Base-by-base conservation (phyloP, 2,329 filamentous ascomycete species). In the Fusarium denticulatum region DNA sequence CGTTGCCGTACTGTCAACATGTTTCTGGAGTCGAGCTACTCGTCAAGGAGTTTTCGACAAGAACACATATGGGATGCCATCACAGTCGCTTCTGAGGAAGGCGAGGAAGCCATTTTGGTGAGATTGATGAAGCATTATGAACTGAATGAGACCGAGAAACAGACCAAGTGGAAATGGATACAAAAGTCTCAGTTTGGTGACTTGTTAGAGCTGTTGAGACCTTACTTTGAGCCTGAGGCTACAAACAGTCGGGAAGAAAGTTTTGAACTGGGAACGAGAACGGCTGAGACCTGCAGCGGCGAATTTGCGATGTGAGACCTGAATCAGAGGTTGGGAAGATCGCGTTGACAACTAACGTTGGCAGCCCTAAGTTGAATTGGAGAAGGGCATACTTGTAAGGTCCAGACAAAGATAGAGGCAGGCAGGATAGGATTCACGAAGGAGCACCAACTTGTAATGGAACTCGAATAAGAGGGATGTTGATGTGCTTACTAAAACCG, bases 51-150 rank as follows among this genome's bases (percentile, higher is more conserved):
- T 26, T 5, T 39, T 1, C 24, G 50, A 3, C 24, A 39, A 28
- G 24, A 37, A 3, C 24, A 53, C 2, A 39, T 53, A 10, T 53
- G 34, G 34, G 3, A 39, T 16, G 34, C 20, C 3, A 53, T 53
- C 7, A 53, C 24, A 0, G 14, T 39, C 13, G 24, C 34, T 12
- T 20, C 50, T 6, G 34, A 28, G 10, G 7, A n/a, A 9, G 24
- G 3, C 0, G 0, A 39, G 0, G 24, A 1, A 5, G 1, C 2
- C 0, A 22, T 28, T 9, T 7, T 39, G 7, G 24, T 3, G 1
- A 22, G 7, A 13, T 39, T 39, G 24, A 53, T 53, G 50, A 36
- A 13, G 18, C 18, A 53, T n/a, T 37, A 18, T 26, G 24, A 39
- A 0, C 7, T 15, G 14, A 6, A 22, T 12, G 34, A 28, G 13